A percentile compares a stretch with the other conserved stretches of the same genome.
phyloP scores from a whole-genome alignment of 2,329 filamentous ascomycete species.

The Plenodomus biglobosus region DNA sequence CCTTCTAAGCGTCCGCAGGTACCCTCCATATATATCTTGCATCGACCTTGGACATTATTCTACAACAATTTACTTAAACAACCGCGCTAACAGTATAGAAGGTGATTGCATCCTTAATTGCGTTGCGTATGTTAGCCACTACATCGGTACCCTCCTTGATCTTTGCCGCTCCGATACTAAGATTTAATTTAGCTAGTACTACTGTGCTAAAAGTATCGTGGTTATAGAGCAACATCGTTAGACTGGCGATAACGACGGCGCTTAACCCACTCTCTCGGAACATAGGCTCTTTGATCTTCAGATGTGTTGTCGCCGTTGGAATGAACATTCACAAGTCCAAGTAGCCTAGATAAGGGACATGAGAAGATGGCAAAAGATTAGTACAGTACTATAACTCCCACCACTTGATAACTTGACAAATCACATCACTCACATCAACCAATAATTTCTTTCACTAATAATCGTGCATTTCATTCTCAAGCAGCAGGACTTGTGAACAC shows the following conservation, averaged over 20 bases:
- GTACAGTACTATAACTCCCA: too few species aligned
- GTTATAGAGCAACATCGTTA: conserved; percentile 15
- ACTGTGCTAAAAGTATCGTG: conserved; percentile 23
- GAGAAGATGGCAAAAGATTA: too few species aligned
- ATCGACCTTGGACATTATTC: too few species aligned
- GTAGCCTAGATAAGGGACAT: too few species aligned
- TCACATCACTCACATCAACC: conserved; percentile 15
- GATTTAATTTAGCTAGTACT: conserved; percentile 10
- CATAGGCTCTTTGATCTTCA: conserved; percentile 11
- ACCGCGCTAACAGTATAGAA: not conserved
- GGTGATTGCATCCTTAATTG: conserved; percentile 7
- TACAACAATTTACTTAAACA: not conserved
- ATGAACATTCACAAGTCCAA: too few species aligned
- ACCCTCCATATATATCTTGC: too few species aligned
- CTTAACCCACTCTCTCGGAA: conserved; percentile 14
- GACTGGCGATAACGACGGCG: conserved; percentile 14
- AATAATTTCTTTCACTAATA: not conserved
- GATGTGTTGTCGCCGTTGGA: conserved; percentile 8
- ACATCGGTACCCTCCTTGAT: conserved; percentile 11
- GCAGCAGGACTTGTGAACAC: conserved; percentile 6
- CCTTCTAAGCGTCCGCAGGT: too few species aligned
- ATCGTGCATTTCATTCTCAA: conserved; percentile 12
- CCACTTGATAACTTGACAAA: too few species aligned
- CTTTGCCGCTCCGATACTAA: conserved; percentile 8
- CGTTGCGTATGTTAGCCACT: conserved; percentile 19